These are phyloP conservation scores for Kluyveromyces aestuarii DNA, from an alignment of 805 yeast genomes.

Conservation along the genomic window DNA sequence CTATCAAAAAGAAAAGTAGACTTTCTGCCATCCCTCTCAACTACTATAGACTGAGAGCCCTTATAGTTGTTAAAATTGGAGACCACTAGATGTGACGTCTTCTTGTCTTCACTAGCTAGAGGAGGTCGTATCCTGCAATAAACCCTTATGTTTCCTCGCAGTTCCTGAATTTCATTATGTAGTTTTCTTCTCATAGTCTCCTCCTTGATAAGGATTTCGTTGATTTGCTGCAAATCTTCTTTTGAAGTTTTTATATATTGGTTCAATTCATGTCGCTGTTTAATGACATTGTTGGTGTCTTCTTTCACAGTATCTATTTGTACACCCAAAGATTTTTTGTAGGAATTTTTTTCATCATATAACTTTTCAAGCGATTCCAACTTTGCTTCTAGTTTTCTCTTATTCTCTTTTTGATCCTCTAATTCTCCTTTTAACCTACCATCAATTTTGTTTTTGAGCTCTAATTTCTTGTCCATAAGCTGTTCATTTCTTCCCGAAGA, in stretches of 20 bases:
- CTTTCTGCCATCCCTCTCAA: slow-evolving; percentile 9
- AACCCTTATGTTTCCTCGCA: slow-evolving; percentile 88
- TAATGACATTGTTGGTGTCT: slow-evolving; percentile 7
- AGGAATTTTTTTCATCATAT: slow-evolving; percentile 16
- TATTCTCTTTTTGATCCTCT: slow-evolving; percentile 5
- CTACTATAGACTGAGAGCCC: slow-evolving; percentile 21
- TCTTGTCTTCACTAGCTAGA: slow-evolving; percentile 13
- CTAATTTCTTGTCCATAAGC: slow-evolving; percentile 18
- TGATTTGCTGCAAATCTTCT: slow-evolving; percentile 23
- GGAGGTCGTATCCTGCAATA: slow-evolving; percentile 78
- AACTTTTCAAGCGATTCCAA: slow-evolving; percentile 15
- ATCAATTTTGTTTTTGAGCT: slow-evolving; percentile 9
- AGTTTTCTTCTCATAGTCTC: slow-evolving; percentile 52
- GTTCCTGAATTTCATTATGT: slow-evolving; percentile 71
- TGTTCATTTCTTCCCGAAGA: slow-evolving; percentile 22
- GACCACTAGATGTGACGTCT: slow-evolving; percentile 26
- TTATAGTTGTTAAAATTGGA: slow-evolving; percentile 18
- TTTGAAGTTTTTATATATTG: slow-evolving; percentile 24
- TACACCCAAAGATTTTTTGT: slow-evolving; percentile 18
- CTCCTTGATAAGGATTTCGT: slow-evolving; percentile 34
- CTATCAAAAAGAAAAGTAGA: slow-evolving; percentile 61
- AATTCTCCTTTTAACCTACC: slow-evolving; percentile 9
- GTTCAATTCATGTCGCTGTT: slow-evolving; percentile 15
- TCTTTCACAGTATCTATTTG: slow-evolving; percentile 16
- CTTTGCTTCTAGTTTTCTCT: slow-evolving; percentile 8